Evolutionary conservation across 2,329 filamentous ascomycete genomes (phyloP), one percentile per base, ranked within the genome.

Genomic region (Onygenales sp.): DNA sequence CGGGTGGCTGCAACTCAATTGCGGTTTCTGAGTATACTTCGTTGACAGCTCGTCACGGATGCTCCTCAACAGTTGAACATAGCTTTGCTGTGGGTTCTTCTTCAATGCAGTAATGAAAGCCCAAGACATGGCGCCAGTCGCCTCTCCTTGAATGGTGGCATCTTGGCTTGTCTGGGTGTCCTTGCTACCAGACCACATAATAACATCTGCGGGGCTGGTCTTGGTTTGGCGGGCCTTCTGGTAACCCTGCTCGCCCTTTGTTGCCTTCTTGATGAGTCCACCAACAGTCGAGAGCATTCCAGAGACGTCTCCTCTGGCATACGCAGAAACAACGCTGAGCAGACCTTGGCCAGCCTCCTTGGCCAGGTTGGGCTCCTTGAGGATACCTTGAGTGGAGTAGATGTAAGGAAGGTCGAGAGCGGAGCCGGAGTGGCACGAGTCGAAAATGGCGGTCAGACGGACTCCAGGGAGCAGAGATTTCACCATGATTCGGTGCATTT

Each of bases 141-240:
- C 92, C 73, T 96, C 81, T 54, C 89, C 84, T 43, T 80, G 82
- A 60, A 97, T 96, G 32, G 84, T 87, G 10, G 93, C 91, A 69
- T 98, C 93, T 72, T 89, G 87, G 55, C 90, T 95, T 63, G 93
- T 98, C 73, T 97, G 93, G 57, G 85, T 83, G 67, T 98, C 93
- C 72, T 95, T 96, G 75, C 89, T 94, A 54, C 93, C 93, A 57
- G 89, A 95, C 87, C 91, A 95, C 88, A 96, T 95, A 67, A 98
- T 83, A 35, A 98, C 93, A 71, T 98, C 93, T 42, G 93, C 93
- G 1, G 91, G 86, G 52, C 87, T 93, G 13, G 93, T 97, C 75
- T 94, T 94, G 43, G 92, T 97, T 60, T 86, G 81, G 67, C 89
- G 78, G 58, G 91, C 88, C 68, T 83, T 84, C 72, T 94, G 80